Conservation (phyloP, 805 yeast species). For the Candida quercuum region DNA sequence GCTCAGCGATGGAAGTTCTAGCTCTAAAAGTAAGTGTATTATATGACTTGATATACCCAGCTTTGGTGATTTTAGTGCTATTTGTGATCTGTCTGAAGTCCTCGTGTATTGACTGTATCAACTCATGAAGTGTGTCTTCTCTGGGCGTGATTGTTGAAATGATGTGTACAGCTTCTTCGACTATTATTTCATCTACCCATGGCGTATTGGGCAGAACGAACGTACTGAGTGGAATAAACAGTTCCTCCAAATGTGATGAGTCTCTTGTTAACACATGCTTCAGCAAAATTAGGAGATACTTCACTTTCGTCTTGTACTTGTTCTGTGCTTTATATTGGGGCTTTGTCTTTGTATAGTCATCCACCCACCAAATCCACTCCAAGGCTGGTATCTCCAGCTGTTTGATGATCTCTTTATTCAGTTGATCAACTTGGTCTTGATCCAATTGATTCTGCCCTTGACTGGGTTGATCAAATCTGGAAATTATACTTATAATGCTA, state of each 20-base stretch:
- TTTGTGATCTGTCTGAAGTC: conserved; percentile 10
- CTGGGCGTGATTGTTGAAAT: neutral
- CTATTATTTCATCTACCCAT: conserved; percentile 14
- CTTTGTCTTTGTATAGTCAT: conserved; percentile 11
- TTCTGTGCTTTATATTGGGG: conserved; percentile 8
- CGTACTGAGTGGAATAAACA: neutral
- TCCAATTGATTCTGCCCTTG: no score
- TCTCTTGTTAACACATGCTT: neutral
- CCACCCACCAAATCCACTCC: conserved; percentile 18
- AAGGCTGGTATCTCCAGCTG: conserved; percentile 4
- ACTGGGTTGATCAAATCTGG: neutral
- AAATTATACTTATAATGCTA: neutral
- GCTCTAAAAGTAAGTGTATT: conserved; percentile 10
- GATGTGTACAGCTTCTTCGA: conserved; percentile 1
- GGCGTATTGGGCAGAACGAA: conserved; percentile 13
- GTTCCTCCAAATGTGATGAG: neutral
- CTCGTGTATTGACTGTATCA: conserved; percentile 1
- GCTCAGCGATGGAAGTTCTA: conserved; percentile 6
- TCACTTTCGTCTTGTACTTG: conserved; percentile 6
- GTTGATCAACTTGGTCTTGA: neutral
- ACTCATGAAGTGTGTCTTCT: neutral
- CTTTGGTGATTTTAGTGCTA: conserved; percentile 11
- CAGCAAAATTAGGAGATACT: conserved; percentile 3
- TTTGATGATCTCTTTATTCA: neutral
- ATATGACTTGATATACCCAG: conserved; percentile 16